Evolutionary conservation across 2,329 filamentous ascomycete genomes (phyloP).

Genomic region (Monosporascus sp.): DNA sequence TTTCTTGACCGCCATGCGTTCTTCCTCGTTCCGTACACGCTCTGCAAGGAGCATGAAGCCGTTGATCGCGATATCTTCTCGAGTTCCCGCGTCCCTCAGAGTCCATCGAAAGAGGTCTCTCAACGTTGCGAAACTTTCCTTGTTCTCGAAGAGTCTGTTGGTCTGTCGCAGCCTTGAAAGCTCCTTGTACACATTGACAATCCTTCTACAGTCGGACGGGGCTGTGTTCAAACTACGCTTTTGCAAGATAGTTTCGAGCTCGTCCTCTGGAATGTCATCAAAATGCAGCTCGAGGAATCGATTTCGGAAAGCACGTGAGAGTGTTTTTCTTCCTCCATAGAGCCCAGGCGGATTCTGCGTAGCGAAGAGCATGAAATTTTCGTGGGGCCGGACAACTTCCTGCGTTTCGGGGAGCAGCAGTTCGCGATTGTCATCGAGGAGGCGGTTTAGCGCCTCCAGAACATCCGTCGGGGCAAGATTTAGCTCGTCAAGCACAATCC

Average conservation of each 20-base stretch:
- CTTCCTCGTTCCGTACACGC: slow-evolving; percentile 85
- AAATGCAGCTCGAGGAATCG: slow-evolving; percentile 96
- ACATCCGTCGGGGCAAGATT: slow-evolving; percentile 97
- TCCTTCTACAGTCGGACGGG: slow-evolving; percentile 83
- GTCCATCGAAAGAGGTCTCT: slow-evolving; percentile 97
- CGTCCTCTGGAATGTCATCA: slow-evolving; percentile 93
- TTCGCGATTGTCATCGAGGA: slow-evolving; percentile 94
- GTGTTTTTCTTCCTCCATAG: slow-evolving; percentile 88
- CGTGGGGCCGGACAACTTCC: slow-evolving; percentile 84
- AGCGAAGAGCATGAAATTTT: slow-evolving; percentile 96
- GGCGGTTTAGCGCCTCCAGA: slow-evolving; percentile 87
- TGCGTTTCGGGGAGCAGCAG: slow-evolving; percentile 95
- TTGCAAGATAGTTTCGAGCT: slow-evolving; percentile 86
- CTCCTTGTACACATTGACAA: slow-evolving; percentile 91
- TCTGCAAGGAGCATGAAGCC: slow-evolving; percentile 96
- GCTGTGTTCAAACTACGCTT: slow-evolving; percentile 81
- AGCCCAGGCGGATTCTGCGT: slow-evolving; percentile 95
- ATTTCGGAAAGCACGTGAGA: slow-evolving; percentile 94
- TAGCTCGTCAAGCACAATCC: slow-evolving; percentile 96
- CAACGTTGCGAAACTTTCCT: slow-evolving; percentile 93
- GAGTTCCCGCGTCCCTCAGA: slow-evolving; percentile 73
- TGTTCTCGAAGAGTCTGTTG: slow-evolving; percentile 89
- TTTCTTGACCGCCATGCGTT: slow-evolving; percentile 75
- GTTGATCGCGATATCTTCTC: slow-evolving; percentile 83
- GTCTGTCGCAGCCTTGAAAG: slow-evolving; percentile 86